Percentiles rank a stretch among this genome's conserved stretches.
Evolutionary conservation across 371 early-diverging fungal species (phyloP).

Genomic region (Mucor circinelloides): DNA sequence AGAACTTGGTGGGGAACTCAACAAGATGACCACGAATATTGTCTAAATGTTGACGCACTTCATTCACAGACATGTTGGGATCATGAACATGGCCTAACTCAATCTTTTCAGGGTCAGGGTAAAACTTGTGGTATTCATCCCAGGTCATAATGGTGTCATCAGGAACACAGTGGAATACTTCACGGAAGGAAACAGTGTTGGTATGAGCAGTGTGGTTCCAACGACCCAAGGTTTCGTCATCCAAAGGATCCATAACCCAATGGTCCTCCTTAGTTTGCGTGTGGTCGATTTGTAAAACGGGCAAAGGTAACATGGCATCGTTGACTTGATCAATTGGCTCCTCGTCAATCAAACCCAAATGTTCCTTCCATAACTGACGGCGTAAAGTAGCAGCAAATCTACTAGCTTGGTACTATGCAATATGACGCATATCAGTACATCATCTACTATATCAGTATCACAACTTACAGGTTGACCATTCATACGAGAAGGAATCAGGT

Average conservation of each 20-base stretch:
- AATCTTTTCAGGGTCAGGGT: conserved; percentile 42
- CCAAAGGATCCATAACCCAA: conserved; percentile 64
- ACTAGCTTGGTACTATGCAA: conserved; percentile 57
- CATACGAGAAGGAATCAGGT: conserved; percentile 72
- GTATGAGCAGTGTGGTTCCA: conserved; percentile 61
- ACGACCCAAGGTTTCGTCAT: conserved; percentile 48
- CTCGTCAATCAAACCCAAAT: conserved; percentile 70
- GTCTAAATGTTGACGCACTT: conserved; percentile 45
- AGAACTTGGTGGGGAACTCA: conserved; percentile 74
- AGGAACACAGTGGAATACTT: conserved; percentile 77
- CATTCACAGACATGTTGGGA: conserved; percentile 36
- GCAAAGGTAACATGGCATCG: conserved; percentile 52
- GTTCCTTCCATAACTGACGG: conserved; percentile 82
- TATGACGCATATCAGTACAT: neutral
- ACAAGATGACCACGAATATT: conserved; percentile 70
- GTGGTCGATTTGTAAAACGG: conserved; percentile 39
- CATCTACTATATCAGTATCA: neutral
- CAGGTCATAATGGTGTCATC: conserved; percentile 71
- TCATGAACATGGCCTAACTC: conserved; percentile 44
- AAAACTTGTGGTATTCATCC: conserved; percentile 68
- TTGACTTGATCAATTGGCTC: conserved; percentile 50
- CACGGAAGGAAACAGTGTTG: conserved; percentile 68
- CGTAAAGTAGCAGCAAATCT: conserved; percentile 77
- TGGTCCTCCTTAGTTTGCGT: conserved; percentile 43
- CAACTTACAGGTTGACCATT: conserved; percentile 64